Base-by-base conservation (phyloP, 331 rosid species). In the Malus hybrid region DNA sequence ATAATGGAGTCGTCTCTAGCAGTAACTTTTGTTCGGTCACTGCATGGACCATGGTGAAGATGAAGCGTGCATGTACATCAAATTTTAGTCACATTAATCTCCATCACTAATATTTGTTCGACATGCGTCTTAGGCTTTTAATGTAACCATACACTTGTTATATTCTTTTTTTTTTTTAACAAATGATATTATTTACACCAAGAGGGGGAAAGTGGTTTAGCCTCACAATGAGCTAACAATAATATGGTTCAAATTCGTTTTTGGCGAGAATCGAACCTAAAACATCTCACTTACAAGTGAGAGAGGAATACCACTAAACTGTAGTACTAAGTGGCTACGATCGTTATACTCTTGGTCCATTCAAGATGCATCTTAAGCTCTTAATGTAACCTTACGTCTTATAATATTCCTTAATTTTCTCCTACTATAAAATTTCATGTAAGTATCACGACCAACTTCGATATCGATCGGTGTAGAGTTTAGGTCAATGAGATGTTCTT, bases 151-250 rank as follows among this genome's bases (percentile, higher is more conserved):
- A 9, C 46, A 39, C 46, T 39, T 1, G 12, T 2, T 2, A 39
- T 39, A 39, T 39, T 39, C 42, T 39, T 39, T 0, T 39, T 36
- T 36, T 28, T 28, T 36, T 39, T 39, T 8, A 39, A 39, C 4
- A 9, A 39, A 39, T 39, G 12, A 39, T 39, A 39, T 39, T 39
- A 39, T 39, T 9, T 39, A 39, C 0, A 2, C 12, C 0, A 39
- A 9, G 46, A 39, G 46, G 4, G 1, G 2, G 12, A 0, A 39
- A 0, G 0, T 39, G 1, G 1, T 1, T 39, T 9, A 39, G 4
- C 12, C 12, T 39, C 46, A 39, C 1, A 39, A 2, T 39, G 0
- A 0, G 4, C 12, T 39, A 39, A 39, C 12, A 39, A 39, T 39
- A 39, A 39, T 39, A 39, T 39, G 4, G 0, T 10, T 39, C 46